A percentile compares a stretch with the other conserved stretches of the same genome.
These are phyloP conservation scores for Phytophthora niederhauseri DNA, from an alignment of 352 stramenopile genomes.

Conservation along the genomic window DNA sequence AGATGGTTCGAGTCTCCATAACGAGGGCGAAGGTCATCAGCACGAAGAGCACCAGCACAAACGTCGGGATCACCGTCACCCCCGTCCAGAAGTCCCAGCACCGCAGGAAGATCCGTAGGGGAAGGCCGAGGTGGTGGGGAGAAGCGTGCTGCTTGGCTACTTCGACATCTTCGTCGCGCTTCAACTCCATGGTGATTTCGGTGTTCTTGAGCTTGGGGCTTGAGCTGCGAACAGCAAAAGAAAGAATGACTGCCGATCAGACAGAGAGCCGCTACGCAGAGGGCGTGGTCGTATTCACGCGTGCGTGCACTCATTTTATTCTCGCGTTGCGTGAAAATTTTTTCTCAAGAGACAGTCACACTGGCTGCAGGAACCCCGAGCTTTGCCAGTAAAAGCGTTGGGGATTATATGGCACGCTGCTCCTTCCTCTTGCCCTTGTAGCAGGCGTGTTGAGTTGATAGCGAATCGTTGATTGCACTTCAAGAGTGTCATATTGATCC, in stretches of 20 bases:
- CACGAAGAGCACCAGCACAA: background rate
- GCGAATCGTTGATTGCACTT: background rate
- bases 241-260: background rate
- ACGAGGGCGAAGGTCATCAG: background rate
- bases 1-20: background rate
- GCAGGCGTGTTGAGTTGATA: background rate
- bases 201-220: too few species aligned
- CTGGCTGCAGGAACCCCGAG: background rate
- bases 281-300: background rate
- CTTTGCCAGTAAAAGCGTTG: background rate
- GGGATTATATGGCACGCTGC: background rate
- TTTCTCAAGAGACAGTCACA: background rate
- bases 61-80: background rate
- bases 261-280: too few species aligned
- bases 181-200: slow-evolving; percentile 9
- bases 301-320: background rate
- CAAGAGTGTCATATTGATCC: background rate
- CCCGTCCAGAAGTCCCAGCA: background rate
- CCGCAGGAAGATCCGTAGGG: background rate
- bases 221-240: slow-evolving; percentile 4
- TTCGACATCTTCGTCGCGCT: slow-evolving; percentile 17
- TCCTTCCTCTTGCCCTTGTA: background rate
- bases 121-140: slow-evolving; percentile 1
- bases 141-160: slow-evolving; percentile 6
- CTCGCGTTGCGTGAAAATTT: background rate